These are phyloP conservation scores for Exophiala mesophila DNA, from an alignment of 2,329 filamentous ascomycete genomes.

Conservation along the genomic window DNA sequence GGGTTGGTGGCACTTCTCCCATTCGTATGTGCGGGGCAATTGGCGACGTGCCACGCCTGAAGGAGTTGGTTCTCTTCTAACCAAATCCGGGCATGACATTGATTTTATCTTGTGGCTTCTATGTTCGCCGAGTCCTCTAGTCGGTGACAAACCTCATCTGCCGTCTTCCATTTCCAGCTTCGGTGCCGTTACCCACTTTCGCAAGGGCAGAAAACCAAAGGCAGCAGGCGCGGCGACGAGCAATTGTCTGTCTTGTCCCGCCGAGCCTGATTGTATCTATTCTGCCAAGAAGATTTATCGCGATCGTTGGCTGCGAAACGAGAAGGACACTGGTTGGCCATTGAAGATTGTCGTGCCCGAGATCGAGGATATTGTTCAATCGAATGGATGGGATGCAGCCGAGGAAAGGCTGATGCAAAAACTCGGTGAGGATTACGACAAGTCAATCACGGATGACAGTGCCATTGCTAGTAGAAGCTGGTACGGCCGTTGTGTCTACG, in stretches of 20 bases:
- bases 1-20: constrained; percentile 92
- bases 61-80: constrained; percentile 74
- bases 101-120: constrained; percentile 90
- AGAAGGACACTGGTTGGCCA: constrained; percentile 68
- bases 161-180: constrained; percentile 70
- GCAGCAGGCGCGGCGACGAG: constrained; percentile 67
- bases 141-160: constrained; percentile 56
- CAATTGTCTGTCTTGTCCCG: constrained; percentile 78
- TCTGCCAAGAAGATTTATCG: constrained; percentile 80
- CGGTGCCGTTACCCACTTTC: constrained; percentile 75
- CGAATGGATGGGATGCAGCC: constrained; percentile 45
- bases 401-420: constrained; percentile 45
- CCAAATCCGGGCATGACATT: constrained; percentile 95
- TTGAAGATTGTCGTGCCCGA: constrained; percentile 86
- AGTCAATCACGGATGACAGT: constrained; percentile 49
- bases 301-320: constrained; percentile 60
- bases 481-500: constrained; percentile 95
- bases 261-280: constrained; percentile 72
- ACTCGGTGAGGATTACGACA: constrained; percentile 52
- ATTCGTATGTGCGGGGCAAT: constrained; percentile 86
- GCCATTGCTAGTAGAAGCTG: constrained; percentile 53
- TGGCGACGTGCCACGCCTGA: constrained; percentile 75
- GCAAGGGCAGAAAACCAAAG: constrained; percentile 66
- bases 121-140: constrained; percentile 59
- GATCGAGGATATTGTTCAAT: constrained; percentile 68